phyloP scores from a whole-genome alignment of 768 basidiomycete genomes.

The Gymnopilus dilepis region DNA sequence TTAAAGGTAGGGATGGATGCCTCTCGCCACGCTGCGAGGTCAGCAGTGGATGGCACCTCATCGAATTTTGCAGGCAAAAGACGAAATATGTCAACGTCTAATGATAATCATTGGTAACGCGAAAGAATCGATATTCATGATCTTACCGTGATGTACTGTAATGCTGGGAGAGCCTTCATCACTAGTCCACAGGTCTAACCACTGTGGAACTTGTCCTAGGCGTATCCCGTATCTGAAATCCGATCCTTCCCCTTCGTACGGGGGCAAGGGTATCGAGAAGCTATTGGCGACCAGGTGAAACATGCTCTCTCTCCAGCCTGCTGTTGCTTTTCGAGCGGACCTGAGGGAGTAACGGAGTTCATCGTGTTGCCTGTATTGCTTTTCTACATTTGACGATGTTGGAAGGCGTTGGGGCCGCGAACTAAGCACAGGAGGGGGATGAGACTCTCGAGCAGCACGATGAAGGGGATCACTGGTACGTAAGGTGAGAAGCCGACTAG shows the following conservation, averaged over 20 bases:
- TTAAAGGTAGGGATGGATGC: conserved; percentile 8
- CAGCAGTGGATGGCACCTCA: background rate
- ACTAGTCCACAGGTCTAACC: background rate
- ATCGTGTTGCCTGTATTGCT: conserved; percentile 7
- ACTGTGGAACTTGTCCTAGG: conserved; percentile 4
- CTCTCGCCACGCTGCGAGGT: conserved; percentile 1
- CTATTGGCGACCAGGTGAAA: conserved; percentile 8
- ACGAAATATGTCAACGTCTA: conserved; percentile 6
- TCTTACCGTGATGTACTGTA: background rate
- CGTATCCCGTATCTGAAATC: background rate
- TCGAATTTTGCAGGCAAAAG: background rate
- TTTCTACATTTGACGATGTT: background rate
- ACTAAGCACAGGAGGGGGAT: background rate
- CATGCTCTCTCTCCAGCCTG: background rate
- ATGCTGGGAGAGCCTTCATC: background rate
- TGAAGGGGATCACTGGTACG: conserved; percentile 1
- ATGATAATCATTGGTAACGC: background rate
- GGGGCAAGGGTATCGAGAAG: background rate
- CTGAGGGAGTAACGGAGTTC: conserved; percentile 9
- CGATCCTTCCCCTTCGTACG: background rate
- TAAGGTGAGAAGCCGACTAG: background rate
- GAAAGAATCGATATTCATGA: background rate
- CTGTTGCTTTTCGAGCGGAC: background rate
- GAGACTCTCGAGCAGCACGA: background rate
- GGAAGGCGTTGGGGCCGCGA: background rate